These are phyloP conservation scores for Marsdenia floribunda DNA, from an alignment of 257 asterid genomes.

Conservation along the genomic window DNA sequence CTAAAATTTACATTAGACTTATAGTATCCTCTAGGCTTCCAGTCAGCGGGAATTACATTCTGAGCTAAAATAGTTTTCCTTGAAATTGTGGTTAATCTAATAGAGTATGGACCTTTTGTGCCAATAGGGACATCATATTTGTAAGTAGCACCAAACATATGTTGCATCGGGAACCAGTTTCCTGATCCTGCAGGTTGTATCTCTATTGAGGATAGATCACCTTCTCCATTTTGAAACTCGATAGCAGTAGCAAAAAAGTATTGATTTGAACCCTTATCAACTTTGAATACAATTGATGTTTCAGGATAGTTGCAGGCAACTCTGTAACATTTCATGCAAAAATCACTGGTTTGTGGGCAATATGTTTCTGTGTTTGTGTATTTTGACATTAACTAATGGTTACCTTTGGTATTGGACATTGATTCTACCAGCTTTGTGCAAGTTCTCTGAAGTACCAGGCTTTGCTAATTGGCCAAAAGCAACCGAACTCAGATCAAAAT, in stretches of 20 bases:
- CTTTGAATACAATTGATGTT: slow-evolving; percentile 16
- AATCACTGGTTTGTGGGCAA: too few relatives aligned
- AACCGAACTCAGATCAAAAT: slow-evolving; percentile 36
- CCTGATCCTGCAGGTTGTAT: slow-evolving; percentile 18
- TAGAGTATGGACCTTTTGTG: slow-evolving; percentile 26
- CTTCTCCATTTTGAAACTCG: slow-evolving; percentile 36
- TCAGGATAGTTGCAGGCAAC: slow-evolving; percentile 24
- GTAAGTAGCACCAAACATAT: slow-evolving; percentile 33
- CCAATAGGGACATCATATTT: slow-evolving; percentile 4
- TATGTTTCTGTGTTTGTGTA: too few relatives aligned
- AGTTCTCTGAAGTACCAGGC: slow-evolving; percentile 18
- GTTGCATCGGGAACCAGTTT: slow-evolving; percentile 28
- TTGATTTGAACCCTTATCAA: slow-evolving; percentile 25
- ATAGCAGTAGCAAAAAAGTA: slow-evolving; percentile 25
- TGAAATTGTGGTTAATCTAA: slow-evolving; percentile 24
- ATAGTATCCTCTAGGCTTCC: slow-evolving; percentile 26
- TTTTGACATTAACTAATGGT: neutral
- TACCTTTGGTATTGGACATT: slow-evolving; percentile 26
- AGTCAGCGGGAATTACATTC: slow-evolving; percentile 31
- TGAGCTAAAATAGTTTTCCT: slow-evolving; percentile 4
- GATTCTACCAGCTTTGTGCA: slow-evolving; percentile 26
- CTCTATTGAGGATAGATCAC: slow-evolving; percentile 30
- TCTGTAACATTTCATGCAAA: slow-evolving; percentile 17
- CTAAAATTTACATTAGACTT: slow-evolving; percentile 16
- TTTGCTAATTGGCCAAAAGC: slow-evolving; percentile 32